Base-by-base conservation (phyloP, 2,329 filamentous ascomycete genomes). In the Aureobasidium melanogenum region DNA sequence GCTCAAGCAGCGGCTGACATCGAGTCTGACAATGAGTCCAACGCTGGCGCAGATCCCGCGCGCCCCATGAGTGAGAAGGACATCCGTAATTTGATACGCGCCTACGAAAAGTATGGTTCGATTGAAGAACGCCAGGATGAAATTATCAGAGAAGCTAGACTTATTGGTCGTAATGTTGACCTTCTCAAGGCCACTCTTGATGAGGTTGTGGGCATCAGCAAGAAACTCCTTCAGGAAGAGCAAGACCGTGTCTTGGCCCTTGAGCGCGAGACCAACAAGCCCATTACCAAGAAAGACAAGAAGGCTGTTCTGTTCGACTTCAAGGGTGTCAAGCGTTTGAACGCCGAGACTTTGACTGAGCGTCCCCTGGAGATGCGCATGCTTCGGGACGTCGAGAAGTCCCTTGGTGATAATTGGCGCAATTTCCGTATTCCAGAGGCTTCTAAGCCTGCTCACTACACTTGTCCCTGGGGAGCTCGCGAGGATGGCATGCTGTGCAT, bases 401-500 rank as follows among this genome's bases (percentile, higher is more conserved):
- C 76, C 36, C 72, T 76, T 24, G 71, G 84, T 22, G 90, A 97
- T 68, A 60, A 60, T 46, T 88, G 85, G 76, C 84, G 81, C 67
- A 88, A 83, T 48, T 99, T 97, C 76, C 87, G 92, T 24, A 84
- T 99, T 32, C 85, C 89, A 0, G 93, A 97, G 70, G 94, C 94
- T 2, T 92, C 89, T 14, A 99, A 99, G 72, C 86, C 88, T 24
- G 91, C 94, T 2, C 88, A 90, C 69, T 99, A 97, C 75, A 89
- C 87, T 47, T 97, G 91, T 70, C 80, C 89, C 28, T 99, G 94
- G 94, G 91, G 92, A 56, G 86, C 91, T 1, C 87, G 88, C 64
- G 94, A 99, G 74, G 94, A 99, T 72, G 94, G 91, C 56, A 99
- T 99, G 94, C 85, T 99, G 51, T 88, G 95, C 61, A 84, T 97